Evolutionary conservation across 2,329 filamentous ascomycete genomes (phyloP).

Genomic region (Fusarium tuaranense): DNA sequence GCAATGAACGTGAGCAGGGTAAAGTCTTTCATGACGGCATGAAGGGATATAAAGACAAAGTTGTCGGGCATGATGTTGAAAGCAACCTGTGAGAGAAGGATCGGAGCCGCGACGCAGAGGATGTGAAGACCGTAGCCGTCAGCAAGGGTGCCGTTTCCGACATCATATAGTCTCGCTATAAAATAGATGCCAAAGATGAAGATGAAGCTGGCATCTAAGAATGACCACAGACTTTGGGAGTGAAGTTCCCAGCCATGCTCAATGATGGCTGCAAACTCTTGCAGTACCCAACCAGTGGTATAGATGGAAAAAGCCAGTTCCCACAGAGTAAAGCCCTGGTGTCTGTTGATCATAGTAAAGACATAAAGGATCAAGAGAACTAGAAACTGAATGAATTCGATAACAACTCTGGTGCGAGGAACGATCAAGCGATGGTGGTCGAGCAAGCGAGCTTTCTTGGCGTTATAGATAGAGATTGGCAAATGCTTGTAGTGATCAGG

Average conservation of each 20-base stretch:
- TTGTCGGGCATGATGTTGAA: conserved; percentile 80
- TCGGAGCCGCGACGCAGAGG: conserved; percentile 72
- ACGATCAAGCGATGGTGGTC: conserved; percentile 79
- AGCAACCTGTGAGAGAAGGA: conserved; percentile 74
- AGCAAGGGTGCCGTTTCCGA: conserved; percentile 40
- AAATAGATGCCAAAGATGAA: conserved; percentile 71
- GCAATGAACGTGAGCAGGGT: conserved; percentile 72
- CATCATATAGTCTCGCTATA: conserved; percentile 61
- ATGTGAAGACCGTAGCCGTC: conserved; percentile 69
- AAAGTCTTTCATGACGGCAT: conserved; percentile 80
- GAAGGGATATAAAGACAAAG: conserved; percentile 77
- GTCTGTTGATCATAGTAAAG: conserved; percentile 69
- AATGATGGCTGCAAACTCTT: conserved; percentile 72
- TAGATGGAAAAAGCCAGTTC: conserved; percentile 73
- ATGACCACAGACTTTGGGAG: conserved; percentile 79
- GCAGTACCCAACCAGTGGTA: conserved; percentile 73
- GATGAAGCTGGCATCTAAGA: conserved; percentile 76
- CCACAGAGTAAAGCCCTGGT: conserved; percentile 53
- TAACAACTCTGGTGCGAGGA: conserved; percentile 71
- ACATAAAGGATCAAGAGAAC: conserved; percentile 71
- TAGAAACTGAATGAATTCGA: conserved; percentile 73
- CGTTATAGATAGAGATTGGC: conserved; percentile 76
- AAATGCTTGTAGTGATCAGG: conserved; percentile 79
- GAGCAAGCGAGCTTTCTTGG: conserved; percentile 70
- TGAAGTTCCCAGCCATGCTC: conserved; percentile 76